Evolutionary conservation across 805 yeast genomes (phyloP), one percentile per base, ranked within the genome.

Genomic region (Ogataea angusta): DNA sequence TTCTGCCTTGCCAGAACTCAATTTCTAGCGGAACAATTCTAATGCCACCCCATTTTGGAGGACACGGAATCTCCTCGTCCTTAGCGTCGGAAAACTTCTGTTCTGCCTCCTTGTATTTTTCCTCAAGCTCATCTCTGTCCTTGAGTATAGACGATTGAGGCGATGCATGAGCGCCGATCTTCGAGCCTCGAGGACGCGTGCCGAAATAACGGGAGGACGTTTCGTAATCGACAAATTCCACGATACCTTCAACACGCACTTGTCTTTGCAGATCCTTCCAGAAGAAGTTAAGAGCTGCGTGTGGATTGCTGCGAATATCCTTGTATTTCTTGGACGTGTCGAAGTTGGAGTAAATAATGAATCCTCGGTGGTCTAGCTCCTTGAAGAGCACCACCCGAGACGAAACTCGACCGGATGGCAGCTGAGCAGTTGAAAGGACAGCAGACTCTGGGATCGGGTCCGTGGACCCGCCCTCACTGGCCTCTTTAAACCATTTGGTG

Each of bases 1-100:
- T 72, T 48, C 99, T 79, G 13, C 99, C 99, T 67, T 93, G 99
- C 97, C 98, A 93, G 59, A 91, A 93, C 66, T 93, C 99, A 50
- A 91, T 75, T 58, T 88, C 95, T 33, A 86, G 66, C 5, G 99
- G 99, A 30, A 84, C 79, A 13, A 93, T 72, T 56, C 95, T 74
- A 36, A 93, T 60, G 0, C 99, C 99, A 40, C 98, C 99, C 99
- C 99, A 93, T 60, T 69, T 82, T 25, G 85, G 90, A 12, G 99
- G 99, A 49, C 95, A 84, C 21, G 95, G 95, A 31, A 93, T 78
- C 27, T 80, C 79, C 25, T 76, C 76, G 38, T 74, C 83, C 27
- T 50, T 48, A 7, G 47, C 27, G 29, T 72, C 79, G 47, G 78
- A 75, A 47, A 86, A 87, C 58, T 78, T 72, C 40, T 72, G 65